A percentile compares a stretch with the other conserved stretches of the same genome.
Evolutionary conservation across 106 monocot species (phyloP).

Genomic region (Dendrobium chrysotoxum): DNA sequence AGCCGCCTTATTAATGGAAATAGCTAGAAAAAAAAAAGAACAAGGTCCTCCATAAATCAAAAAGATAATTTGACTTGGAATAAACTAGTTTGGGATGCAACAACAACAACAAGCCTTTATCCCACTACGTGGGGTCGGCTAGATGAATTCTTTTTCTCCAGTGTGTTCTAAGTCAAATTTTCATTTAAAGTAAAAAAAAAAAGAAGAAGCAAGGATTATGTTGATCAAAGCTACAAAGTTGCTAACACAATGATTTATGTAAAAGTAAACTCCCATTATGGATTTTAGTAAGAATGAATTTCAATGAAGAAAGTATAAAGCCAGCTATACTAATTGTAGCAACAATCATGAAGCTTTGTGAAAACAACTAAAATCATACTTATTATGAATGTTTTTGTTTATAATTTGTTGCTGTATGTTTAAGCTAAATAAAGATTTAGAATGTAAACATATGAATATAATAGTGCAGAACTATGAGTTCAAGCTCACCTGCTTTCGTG

Average conservation of each 20-base stretch:
- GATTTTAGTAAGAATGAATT: not conserved
- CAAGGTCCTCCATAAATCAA: not conserved
- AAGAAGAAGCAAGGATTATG: not conserved
- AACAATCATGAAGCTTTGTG: not conserved
- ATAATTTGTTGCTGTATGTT: not conserved
- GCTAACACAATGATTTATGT: not conserved
- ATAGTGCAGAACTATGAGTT: not conserved
- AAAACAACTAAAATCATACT: not conserved
- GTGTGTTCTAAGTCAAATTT: no score
- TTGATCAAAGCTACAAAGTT: not conserved
- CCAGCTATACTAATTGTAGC: not conserved
- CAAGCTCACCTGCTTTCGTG: conserved; percentile 44
- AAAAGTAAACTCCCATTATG: not conserved
- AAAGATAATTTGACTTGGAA: not conserved
- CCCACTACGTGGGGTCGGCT: no score
- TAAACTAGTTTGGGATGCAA: not conserved
- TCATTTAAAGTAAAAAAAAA: not conserved
- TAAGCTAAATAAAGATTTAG: not conserved
- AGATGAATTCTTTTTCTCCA: no score
- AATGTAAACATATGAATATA: not conserved
- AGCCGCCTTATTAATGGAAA: not conserved
- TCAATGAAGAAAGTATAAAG: not conserved
- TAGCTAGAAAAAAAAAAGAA: not conserved
- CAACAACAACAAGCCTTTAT: no score
- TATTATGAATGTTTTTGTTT: not conserved